A percentile compares a stretch with the other conserved stretches of the same genome.
Conservation (phyloP, 257 asterid species). For the Solanum sparsipilum region DNA sequence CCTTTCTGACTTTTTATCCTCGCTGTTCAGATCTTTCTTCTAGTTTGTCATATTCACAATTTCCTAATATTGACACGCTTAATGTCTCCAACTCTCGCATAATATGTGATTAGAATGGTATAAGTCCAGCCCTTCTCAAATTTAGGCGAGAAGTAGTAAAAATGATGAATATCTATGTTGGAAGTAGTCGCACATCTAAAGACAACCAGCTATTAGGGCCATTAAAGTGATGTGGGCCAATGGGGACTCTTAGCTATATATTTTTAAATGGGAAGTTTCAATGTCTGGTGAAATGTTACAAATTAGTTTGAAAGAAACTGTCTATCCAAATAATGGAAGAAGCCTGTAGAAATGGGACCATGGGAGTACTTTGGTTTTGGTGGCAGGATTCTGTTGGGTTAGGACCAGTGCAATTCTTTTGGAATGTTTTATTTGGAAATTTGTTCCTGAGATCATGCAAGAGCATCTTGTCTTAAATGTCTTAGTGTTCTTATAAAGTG, state of each 20-base stretch:
- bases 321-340: neutral
- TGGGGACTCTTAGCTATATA: neutral
- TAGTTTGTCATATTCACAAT: neutral
- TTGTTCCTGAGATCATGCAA: neutral
- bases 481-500: neutral
- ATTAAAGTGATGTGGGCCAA: neutral
- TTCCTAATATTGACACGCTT: neutral
- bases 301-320: neutral
- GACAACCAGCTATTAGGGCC: neutral
- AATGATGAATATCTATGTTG: neutral
- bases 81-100: neutral
- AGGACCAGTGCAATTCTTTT: neutral
- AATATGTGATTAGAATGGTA: neutral
- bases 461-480: neutral
- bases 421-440: neutral
- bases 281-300: neutral
- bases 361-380: neutral
- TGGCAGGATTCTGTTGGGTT: neutral
- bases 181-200: neutral
- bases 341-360: neutral
- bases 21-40: neutral
- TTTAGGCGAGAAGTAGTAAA: neutral
- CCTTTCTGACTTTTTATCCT: neutral
- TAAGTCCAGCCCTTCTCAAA: neutral
- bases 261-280: neutral